phyloP scores from a whole-genome alignment of 2,329 filamentous ascomycete genomes.

The Pseudogymnoascus sp. region DNA sequence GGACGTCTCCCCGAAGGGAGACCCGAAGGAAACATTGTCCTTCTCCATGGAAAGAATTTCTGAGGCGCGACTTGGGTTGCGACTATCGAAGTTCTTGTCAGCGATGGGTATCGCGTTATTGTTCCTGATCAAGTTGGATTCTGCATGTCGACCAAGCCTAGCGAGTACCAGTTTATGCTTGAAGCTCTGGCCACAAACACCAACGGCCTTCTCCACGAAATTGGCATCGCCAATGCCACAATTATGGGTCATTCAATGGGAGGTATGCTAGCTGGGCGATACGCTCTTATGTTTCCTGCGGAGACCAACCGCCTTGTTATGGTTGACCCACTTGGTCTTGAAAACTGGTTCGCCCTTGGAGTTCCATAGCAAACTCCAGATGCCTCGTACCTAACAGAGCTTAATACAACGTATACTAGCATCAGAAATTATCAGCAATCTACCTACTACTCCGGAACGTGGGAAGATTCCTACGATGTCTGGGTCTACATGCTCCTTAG shows the following conservation, averaged over 20 bases:
- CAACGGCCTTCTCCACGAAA: constrained; percentile 36
- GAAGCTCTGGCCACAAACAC: constrained; percentile 46
- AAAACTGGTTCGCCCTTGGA: constrained; percentile 22
- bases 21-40: constrained; percentile 23
- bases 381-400: constrained; percentile 31
- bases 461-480: constrained; percentile 41
- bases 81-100: constrained; percentile 37
- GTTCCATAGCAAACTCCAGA: constrained; percentile 41
- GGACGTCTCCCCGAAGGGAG: constrained; percentile 38
- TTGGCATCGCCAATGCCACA: constrained; percentile 37
- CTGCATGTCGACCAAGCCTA: constrained; percentile 48
- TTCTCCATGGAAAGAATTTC: constrained; percentile 51
- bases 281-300: constrained; percentile 42
- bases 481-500: constrained; percentile 48
- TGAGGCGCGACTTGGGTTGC: constrained; percentile 45
- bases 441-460: constrained; percentile 41
- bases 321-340: constrained; percentile 37
- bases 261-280: constrained; percentile 46
- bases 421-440: constrained; percentile 39
- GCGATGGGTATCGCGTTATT: constrained; percentile 43
- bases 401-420: constrained; percentile 34
- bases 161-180: constrained; percentile 44
- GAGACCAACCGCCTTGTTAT: constrained; percentile 38
- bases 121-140: constrained; percentile 49
- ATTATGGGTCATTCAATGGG: constrained; percentile 49